Base-by-base conservation (phyloP, 1,284 basidiomycete species). In the Ustilago loliicola region DNA sequence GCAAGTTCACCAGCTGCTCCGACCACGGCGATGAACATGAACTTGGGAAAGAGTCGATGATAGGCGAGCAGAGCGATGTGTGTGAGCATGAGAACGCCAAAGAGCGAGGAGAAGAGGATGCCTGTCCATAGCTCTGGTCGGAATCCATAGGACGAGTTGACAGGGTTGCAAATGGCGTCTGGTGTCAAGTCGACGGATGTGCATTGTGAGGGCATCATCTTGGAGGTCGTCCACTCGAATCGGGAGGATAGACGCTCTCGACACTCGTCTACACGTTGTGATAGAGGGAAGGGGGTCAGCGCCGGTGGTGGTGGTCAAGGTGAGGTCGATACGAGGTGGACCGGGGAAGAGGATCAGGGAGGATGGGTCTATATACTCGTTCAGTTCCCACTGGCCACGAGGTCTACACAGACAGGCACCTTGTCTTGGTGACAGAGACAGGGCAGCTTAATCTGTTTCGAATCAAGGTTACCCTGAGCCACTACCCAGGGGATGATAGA, bases 101-200 rank as follows among this genome's bases (percentile, higher is more conserved):
- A 77, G 27, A 77, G 53, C 4, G 38, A 38, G 13, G 63, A 73
- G 45, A 73, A 77, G 29, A 77, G 51, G 40, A 77, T 70, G 34
- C 71, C 70, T 10, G 62, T 52, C 75, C 75, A 77, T 21, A 73
- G 66, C 25, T 57, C 72, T 68, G 69, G 71, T 38, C 51, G 56
- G 60, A 73, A 77, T 6, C 75, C 75, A 45, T 77, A 77, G 13
- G 36, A 54, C 0, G 75, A 73, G 61, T 77, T 58, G 17, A 45
- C 34, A 50, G 62, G 56, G 15, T 47, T 77, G 71, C 75, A 77
- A 15, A 58, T 21, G 8, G 70, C 50, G 21, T 25, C 60, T 13
- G 75, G 75, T 8, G 13, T 55, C 13, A 56, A 60, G 30, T 70
- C 64, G 40, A 73, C 64, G 0, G 21, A 13, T 2, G 47, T 38